Evolutionary conservation across 2,329 filamentous ascomycete species (phyloP).

Genomic region (Exophiala lecanii-corni): DNA sequence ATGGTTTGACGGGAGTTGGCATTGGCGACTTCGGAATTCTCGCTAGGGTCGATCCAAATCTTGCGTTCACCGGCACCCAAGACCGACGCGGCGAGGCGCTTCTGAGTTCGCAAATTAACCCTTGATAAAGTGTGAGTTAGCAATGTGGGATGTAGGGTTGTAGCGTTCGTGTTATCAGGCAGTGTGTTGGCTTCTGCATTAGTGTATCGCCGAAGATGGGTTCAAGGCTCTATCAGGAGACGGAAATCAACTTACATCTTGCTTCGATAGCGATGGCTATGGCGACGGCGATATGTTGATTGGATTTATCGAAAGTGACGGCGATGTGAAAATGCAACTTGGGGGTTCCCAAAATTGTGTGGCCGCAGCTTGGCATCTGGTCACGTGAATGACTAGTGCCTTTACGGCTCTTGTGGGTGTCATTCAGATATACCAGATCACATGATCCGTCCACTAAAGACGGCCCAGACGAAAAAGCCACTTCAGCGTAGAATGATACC

Average conservation of each 20-base stretch:
- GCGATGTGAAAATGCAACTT: neutral
- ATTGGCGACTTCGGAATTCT: conserved; percentile 98
- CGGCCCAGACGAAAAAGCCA: no score
- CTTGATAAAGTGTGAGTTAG: conserved; percentile 46
- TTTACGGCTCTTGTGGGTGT: no score
- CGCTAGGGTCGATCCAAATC: conserved; percentile 99
- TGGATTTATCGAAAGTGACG: conserved; percentile 1
- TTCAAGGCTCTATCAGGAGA: neutral
- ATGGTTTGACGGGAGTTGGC: conserved; percentile 99
- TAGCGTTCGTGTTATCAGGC: no score
- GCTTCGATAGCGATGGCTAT: conserved; percentile 16
- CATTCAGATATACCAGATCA: no score
- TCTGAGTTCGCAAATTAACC: conserved; percentile 99
- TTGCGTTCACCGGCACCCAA: conserved; percentile 99
- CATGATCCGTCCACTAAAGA: no score
- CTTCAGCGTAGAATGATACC: no score
- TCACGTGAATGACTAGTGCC: neutral
- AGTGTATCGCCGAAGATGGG: no score
- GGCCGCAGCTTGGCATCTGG: neutral
- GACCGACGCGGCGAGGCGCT: conserved; percentile 98
- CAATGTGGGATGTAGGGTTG: no score
- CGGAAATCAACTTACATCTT: conserved; percentile 22
- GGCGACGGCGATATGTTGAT: conserved; percentile 7
- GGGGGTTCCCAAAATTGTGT: neutral
- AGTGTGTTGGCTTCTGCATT: no score